Percentiles rank a stretch among this genome's conserved stretches.
Evolutionary conservation across 352 stramenopile genomes (phyloP).

Genomic region (Pseudoperonospora humuli): DNA sequence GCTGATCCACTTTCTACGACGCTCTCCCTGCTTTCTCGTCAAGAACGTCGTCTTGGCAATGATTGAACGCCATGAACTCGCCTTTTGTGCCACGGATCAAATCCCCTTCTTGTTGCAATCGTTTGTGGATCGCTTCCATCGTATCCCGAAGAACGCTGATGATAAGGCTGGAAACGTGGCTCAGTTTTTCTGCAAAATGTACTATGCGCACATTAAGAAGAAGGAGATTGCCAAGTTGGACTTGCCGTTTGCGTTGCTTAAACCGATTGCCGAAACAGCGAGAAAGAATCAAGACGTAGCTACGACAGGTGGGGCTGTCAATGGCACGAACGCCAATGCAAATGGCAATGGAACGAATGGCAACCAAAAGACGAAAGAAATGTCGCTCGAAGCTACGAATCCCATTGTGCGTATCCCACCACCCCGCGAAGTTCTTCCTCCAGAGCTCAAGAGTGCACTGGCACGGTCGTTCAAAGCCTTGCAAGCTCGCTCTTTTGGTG

Average conservation of each 20-base stretch:
- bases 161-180: constrained; percentile 65
- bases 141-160: constrained; percentile 55
- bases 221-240: constrained; percentile 75
- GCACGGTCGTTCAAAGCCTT: constrained; percentile 70
- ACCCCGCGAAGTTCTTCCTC: constrained; percentile 55
- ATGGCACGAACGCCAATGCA: constrained; percentile 15
- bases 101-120: constrained; percentile 75
- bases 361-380: constrained; percentile 63
- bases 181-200: constrained; percentile 81
- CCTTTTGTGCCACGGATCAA: constrained; percentile 74
- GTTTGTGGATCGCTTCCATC: constrained; percentile 78
- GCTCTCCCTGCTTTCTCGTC: constrained; percentile 65
- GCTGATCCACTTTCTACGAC: constrained; percentile 69
- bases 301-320: constrained; percentile 13
- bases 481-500: constrained; percentile 56
- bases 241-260: constrained; percentile 59
- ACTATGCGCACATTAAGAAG: constrained; percentile 76
- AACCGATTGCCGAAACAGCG: constrained; percentile 66
- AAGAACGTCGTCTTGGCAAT: constrained; percentile 79
- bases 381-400: constrained; percentile 65
- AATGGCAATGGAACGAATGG: constrained; percentile 20
- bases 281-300: constrained; percentile 71
- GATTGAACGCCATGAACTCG: constrained; percentile 78
- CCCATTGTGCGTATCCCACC: constrained; percentile 70
- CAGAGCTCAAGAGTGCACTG: constrained; percentile 65